Conservation (phyloP, 176 grass and related monocot species). For the Secale cereale region DNA sequence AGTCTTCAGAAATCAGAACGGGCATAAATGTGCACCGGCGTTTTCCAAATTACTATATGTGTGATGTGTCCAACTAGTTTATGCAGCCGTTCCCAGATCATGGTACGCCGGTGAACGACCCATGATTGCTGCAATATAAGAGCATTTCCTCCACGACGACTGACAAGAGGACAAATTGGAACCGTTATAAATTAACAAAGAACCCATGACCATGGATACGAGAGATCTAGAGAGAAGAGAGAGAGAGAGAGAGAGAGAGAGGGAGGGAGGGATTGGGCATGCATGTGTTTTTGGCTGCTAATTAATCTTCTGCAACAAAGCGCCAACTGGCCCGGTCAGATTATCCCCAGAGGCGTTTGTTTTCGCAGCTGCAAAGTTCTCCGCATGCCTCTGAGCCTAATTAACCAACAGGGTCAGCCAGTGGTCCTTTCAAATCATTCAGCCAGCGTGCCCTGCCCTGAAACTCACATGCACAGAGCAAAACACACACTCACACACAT, state of each 20-base stretch:
- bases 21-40: no score
- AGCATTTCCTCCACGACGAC: background rate
- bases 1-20: background rate
- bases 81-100: background rate
- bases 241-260: background rate
- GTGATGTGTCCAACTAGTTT: background rate
- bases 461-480: background rate
- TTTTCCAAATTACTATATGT: no score
- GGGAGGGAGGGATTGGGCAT: background rate
- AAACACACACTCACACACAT: background rate
- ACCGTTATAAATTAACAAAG: constrained; percentile 15
- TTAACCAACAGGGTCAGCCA: background rate
- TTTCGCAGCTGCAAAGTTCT: background rate
- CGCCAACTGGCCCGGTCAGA: background rate
- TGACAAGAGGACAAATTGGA: background rate
- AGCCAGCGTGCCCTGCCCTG: background rate
- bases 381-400: background rate
- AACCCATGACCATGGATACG: background rate
- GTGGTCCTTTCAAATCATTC: constrained; percentile 24
- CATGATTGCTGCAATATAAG: background rate
- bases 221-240: background rate
- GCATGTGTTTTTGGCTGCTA: background rate
- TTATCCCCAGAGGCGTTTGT: constrained; percentile 8
- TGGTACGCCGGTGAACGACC: background rate
- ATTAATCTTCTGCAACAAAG: constrained; percentile 13